Conservation (phyloP, 2,329 filamentous ascomycete species). For the Talaromyces sp. region DNA sequence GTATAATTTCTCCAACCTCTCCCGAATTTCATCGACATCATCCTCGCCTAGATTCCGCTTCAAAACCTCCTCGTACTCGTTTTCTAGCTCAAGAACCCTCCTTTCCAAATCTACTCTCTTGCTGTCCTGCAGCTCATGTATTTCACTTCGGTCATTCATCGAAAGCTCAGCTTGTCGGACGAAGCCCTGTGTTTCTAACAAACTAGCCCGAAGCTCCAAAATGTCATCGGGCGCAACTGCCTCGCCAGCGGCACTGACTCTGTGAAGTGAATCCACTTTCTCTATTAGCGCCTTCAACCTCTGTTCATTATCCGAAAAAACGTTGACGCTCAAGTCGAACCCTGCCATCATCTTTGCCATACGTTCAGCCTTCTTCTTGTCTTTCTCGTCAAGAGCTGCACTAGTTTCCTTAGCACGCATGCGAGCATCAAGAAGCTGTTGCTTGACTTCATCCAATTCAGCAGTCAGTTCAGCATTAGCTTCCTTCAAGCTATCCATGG, state of each 20-base stretch:
- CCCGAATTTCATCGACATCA: conserved; percentile 82
- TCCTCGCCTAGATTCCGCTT: conserved; percentile 72
- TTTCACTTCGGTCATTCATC: conserved; percentile 66
- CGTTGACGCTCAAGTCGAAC: conserved; percentile 87
- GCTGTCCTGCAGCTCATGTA: conserved; percentile 61
- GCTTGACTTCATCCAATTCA: conserved; percentile 92
- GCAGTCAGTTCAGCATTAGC: conserved; percentile 88
- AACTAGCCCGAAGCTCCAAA: conserved; percentile 68
- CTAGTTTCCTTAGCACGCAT: conserved; percentile 95
- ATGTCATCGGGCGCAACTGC: conserved; percentile 78
- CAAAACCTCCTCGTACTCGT: conserved; percentile 79
- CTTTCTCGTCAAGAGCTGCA: conserved; percentile 90
- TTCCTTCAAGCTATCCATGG: conserved; percentile 95
- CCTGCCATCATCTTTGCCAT: conserved; percentile 99
- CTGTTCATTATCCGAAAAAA: conserved; percentile 90
- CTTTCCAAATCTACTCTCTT: conserved; percentile 72
- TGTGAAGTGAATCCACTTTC: conserved; percentile 73
- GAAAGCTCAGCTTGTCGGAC: conserved; percentile 89
- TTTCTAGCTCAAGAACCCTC: conserved; percentile 69
- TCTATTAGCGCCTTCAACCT: conserved; percentile 80
- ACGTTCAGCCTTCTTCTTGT: conserved; percentile 96
- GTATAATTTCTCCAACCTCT: conserved; percentile 72
- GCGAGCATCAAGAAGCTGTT: conserved; percentile 90
- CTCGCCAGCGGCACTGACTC: conserved; percentile 73
- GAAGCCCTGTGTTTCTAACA: conserved; percentile 87